Evolutionary conservation across 2,329 filamentous ascomycete genomes (phyloP), one percentile per base, ranked within the genome.

Genomic region (Aspergillus glaucus): DNA sequence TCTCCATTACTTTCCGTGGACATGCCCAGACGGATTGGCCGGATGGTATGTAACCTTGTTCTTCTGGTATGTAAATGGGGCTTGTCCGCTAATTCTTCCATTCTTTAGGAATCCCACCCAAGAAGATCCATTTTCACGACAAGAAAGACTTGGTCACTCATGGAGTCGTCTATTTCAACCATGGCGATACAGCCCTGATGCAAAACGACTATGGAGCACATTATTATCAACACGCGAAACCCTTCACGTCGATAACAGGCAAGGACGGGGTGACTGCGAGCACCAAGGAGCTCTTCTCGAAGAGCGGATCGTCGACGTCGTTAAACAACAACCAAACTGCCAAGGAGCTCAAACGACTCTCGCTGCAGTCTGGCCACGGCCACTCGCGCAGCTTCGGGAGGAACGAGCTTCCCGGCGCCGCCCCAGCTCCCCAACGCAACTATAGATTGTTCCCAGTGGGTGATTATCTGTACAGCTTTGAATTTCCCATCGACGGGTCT

Each of bases 11-110:
- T 60, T 87, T 98, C 58, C 81, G 85, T 37, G 93, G 92, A 26
- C 86, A 84, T 63, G 88, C 90, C 3, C 81, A 86, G 55, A 97
- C 93, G 1, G 90, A 95, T 63, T 98, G 93, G 93, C 92, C 93
- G 14, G 93, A 97, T 73, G 89, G 82, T 80, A 63, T 21, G 46
- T 28, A 46, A 32, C 40, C 17, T 45, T 36, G 24, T 17, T 26
- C 21, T 19, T 19, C 28, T 22, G 41, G 19, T 12, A 34, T 37
- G 28, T 7, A 30, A 21, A 22, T 41, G 6, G 26, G 36, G 44
- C 14, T 41, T 44, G 39, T 22, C 22, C 50, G 43, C 47, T 54
- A 41, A 50, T 30, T 30, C 26, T 30, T 12, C 46, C 36, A 40
- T 24, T 43, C 24, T 46, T 14, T 53, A 83, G 82, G 90, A 45